Conservation (phyloP, 176 grass and related monocot genomes). For the Ananas comosus region DNA sequence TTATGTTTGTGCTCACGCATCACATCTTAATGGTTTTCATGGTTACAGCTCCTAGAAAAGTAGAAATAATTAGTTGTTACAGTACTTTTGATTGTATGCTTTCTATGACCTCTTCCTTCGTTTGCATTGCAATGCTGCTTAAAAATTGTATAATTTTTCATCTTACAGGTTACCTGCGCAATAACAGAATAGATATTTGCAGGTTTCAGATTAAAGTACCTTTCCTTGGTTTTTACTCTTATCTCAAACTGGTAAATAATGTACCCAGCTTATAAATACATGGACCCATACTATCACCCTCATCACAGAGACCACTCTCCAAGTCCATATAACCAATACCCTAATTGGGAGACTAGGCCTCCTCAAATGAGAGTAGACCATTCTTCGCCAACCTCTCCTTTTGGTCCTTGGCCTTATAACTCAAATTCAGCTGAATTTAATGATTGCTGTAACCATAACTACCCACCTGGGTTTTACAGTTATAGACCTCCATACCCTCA, state of each 20-base stretch:
- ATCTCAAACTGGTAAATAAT: slow-evolving; percentile 17
- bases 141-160: background rate
- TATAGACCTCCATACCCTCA: slow-evolving; percentile 42
- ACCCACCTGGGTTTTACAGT: slow-evolving; percentile 45
- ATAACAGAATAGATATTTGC: too few relatives aligned
- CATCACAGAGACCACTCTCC: slow-evolving; percentile 37
- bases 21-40: too few relatives aligned
- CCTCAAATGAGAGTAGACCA: slow-evolving; percentile 18
- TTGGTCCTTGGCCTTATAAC: slow-evolving; percentile 32
- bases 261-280: slow-evolving; percentile 43
- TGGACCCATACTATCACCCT: slow-evolving; percentile 50
- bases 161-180: too few relatives aligned
- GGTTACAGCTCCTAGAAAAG: too few relatives aligned
- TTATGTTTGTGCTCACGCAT: too few relatives aligned
- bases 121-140: background rate
- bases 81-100: too few relatives aligned
- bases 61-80: too few relatives aligned
- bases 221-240: too few relatives aligned
- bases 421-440: slow-evolving; percentile 23
- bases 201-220: too few relatives aligned
- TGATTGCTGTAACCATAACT: slow-evolving; percentile 26
- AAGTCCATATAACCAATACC: slow-evolving; percentile 34
- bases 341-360: slow-evolving; percentile 28
- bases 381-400: slow-evolving; percentile 20
- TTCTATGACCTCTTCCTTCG: too few relatives aligned